Base-by-base conservation (phyloP, 2,329 filamentous ascomycete species). In the Zymoseptoria brevis region DNA sequence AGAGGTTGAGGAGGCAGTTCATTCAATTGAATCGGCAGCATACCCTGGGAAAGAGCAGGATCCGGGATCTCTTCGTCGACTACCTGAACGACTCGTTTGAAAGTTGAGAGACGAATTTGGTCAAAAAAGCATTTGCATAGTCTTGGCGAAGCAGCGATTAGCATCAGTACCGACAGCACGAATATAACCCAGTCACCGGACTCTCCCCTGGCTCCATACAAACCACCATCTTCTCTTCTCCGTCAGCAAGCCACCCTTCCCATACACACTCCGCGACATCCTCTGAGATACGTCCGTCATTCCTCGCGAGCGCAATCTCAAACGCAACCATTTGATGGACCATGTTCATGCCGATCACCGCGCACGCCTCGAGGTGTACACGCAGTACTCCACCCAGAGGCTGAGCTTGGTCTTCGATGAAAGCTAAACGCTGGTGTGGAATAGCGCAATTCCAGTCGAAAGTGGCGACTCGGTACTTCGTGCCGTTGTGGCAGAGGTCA, bases 1-100 rank as follows among this genome's bases (percentile, higher is more conserved):
- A 95, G 75, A 81, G 90, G 63, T 76, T 92, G 66, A 80, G 90
- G 60, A 81, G 90, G 67, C 88, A 90, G 54, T 95, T 89, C 74
- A 85, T 93, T 66, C 82, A 80, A 4, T 73, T 95, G 71, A 92
- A 92, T 66, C 79, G 90, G 76, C 68, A 88, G 80, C 70, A 91
- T 64, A 75, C 68, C 54, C 67, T 80, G 55, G 69, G 68, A 49
- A 75, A 74, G 59, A 65, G 65, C 19, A 67, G 75, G 54, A 69
- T 77, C 29, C 68, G 69, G 45, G 69, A 67, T 57, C 62, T 75
- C 45, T 77, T 77, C 60, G 68, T 77, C 35, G 75, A 75, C 54
- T 76, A 77, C 61, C 65, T 77, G 50, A 75, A 75, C 60, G 73
- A 75, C 63, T 63, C 68, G 4, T 75, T 75, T 64, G 63, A 70